Evolutionary conservation across 2,329 filamentous ascomycete genomes (phyloP).

Genomic region (Trichoderma simmonsii): DNA sequence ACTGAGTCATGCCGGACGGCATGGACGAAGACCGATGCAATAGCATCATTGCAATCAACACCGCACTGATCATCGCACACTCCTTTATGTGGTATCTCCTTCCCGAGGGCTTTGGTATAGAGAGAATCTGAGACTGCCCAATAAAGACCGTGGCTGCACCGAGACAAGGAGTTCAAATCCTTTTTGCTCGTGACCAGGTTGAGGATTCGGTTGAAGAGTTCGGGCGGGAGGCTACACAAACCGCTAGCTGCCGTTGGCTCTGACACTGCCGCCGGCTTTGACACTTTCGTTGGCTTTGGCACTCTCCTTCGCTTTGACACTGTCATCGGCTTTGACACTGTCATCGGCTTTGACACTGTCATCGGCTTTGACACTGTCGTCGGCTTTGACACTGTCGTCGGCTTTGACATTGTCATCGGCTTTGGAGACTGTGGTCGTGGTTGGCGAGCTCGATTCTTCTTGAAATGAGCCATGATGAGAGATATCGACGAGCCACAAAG

Average conservation of each 20-base stretch:
- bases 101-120: neutral
- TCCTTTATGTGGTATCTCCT: neutral
- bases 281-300: too few species aligned
- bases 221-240: neutral
- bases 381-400: too few species aligned
- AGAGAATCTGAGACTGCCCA: neutral
- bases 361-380: too few species aligned
- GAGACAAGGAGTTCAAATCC: slow-evolving; percentile 4
- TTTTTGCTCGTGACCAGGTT: neutral
- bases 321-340: too few species aligned
- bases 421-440: too few species aligned
- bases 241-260: neutral
- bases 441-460: neutral
- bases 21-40: neutral
- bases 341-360: neutral
- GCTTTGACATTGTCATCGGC: too few species aligned
- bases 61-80: neutral
- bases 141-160: neutral
- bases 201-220: neutral
- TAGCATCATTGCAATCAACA: neutral
- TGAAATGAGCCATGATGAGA: neutral
- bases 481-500: neutral
- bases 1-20: slow-evolving; percentile 8
- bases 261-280: neutral
- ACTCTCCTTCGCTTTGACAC: neutral